phyloP scores from a whole-genome alignment of 2,329 filamentous ascomycete genomes.

The Balansia obtecta region DNA sequence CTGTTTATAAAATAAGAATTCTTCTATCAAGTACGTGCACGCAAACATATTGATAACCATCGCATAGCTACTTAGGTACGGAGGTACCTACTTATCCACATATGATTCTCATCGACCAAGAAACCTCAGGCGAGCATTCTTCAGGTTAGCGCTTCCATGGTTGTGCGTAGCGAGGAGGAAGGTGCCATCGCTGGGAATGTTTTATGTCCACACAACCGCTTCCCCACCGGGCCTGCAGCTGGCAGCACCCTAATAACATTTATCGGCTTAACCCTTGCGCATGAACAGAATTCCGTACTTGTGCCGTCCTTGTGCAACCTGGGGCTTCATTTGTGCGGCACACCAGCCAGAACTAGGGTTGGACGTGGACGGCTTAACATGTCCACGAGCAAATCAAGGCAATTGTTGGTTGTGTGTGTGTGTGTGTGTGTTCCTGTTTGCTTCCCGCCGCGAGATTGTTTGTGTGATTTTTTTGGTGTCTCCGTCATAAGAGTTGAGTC shows the following conservation, averaged over 20 bases:
- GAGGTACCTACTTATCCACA: too few species aligned
- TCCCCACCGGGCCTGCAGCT: background rate
- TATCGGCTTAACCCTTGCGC: background rate
- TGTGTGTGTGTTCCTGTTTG: background rate
- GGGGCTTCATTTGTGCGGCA: background rate
- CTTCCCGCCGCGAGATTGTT: background rate
- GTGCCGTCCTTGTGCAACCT: background rate
- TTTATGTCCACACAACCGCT: background rate
- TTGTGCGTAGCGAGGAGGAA: background rate
- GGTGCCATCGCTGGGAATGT: background rate
- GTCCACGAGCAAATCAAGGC: background rate
- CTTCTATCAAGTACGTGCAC: too few species aligned
- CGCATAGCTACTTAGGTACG: too few species aligned
- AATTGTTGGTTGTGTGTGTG: background rate
- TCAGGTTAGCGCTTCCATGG: background rate
- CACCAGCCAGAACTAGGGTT: background rate
- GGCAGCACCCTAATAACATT: background rate
- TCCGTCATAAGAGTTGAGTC: too few species aligned
- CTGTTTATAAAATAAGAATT: too few species aligned
- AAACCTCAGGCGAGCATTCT: too few species aligned
- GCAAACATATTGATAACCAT: too few species aligned
- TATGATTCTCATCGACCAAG: too few species aligned
- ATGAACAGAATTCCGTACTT: background rate
- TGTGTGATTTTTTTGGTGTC: too few species aligned
- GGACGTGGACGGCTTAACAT: background rate